phyloP scores from a whole-genome alignment of 2,329 filamentous ascomycete species.

The Aspergillus candidus region DNA sequence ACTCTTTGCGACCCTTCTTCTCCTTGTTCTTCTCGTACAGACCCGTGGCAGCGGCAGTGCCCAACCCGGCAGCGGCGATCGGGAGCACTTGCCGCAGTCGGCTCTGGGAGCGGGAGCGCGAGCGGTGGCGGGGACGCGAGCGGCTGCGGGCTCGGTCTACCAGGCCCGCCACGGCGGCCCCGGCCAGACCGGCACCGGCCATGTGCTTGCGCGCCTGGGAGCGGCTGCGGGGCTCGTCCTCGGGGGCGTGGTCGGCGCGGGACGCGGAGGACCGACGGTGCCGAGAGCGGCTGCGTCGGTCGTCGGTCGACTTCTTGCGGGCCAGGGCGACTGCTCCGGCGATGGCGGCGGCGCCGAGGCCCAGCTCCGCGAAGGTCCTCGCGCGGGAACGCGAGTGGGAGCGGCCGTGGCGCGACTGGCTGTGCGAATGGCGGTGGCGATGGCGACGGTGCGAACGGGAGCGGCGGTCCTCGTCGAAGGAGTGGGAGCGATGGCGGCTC shows the following conservation, averaged over 20 bases:
- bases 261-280: conserved; percentile 33
- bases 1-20: conserved; percentile 50
- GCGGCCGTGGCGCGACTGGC: conserved; percentile 30
- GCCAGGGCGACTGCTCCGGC: conserved; percentile 56
- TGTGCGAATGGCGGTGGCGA: conserved; percentile 24
- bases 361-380: conserved; percentile 49
- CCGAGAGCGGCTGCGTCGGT: conserved; percentile 44
- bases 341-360: conserved; percentile 52
- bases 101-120: conserved; percentile 48
- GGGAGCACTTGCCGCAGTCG: conserved; percentile 52
- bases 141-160: conserved; percentile 53
- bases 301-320: conserved; percentile 46
- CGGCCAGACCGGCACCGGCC: conserved; percentile 57
- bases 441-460: conserved; percentile 29
- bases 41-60: conserved; percentile 55
- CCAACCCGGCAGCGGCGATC: conserved; percentile 55
- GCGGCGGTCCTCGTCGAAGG: conserved; percentile 35
- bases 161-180: conserved; percentile 57
- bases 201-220: conserved; percentile 53
- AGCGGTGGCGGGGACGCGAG: conserved; percentile 49
- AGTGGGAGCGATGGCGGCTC: conserved; percentile 39
- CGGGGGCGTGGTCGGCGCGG: conserved; percentile 14
- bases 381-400: conserved; percentile 45
- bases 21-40: conserved; percentile 59
- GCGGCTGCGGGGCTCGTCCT: conserved; percentile 30